Evolutionary conservation across 495 filamentous ascomycete genomes (phyloP).

Genomic region (Penicillium longicatenatum): DNA sequence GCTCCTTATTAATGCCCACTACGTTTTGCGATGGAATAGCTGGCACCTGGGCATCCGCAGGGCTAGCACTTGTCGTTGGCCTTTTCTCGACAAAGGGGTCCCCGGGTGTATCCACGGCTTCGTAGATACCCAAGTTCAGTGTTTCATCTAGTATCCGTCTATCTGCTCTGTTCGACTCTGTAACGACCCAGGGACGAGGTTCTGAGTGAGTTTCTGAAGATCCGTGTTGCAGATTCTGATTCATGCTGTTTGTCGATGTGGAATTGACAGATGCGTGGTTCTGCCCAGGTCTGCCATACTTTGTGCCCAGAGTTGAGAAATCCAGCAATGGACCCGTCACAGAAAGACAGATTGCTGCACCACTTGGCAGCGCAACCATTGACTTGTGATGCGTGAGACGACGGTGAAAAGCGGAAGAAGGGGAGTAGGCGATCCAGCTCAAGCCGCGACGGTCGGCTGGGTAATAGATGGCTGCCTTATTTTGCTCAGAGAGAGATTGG

Average conservation of each 20-base stretch:
- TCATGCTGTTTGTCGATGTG: not conserved
- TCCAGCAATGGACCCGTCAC: constrained; percentile 18
- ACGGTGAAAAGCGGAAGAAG: constrained; percentile 27
- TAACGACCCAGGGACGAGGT: not conserved
- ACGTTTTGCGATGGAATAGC: not conserved
- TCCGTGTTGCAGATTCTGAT: not conserved
- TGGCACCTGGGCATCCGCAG: not conserved
- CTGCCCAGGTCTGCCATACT: not conserved
- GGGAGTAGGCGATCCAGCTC: constrained; percentile 33
- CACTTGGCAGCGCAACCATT: not conserved
- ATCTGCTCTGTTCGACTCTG: not conserved
- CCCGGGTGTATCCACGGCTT: not conserved
- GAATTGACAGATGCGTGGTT: no score
- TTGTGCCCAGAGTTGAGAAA: not conserved
- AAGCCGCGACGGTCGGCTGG: not conserved
- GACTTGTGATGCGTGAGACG: not conserved
- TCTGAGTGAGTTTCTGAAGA: not conserved
- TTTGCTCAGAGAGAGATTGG: constrained; percentile 26
- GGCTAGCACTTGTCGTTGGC: not conserved
- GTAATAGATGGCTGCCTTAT: constrained; percentile 31
- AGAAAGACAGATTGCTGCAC: constrained; percentile 28
- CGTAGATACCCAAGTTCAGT: not conserved
- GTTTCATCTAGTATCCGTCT: not conserved
- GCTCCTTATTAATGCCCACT: not conserved
- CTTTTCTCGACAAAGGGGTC: not conserved